Base-by-base conservation (phyloP, 768 basidiomycete species). In the Neoboletus magnificus region DNA sequence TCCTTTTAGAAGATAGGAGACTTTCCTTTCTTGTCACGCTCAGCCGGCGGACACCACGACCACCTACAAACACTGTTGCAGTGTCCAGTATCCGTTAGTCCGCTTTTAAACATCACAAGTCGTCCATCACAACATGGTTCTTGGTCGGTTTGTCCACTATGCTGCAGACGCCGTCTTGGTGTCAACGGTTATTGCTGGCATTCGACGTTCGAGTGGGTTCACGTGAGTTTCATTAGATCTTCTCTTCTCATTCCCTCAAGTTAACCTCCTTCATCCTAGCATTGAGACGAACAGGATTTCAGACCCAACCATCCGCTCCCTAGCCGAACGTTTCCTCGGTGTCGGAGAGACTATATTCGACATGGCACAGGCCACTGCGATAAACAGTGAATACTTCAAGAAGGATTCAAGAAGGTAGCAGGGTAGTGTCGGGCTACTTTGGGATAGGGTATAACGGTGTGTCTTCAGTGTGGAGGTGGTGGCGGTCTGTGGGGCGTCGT, bases 281-380 rank as follows among this genome's bases (percentile, higher is more conserved):
- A 79, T 86, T 25, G 76, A 92, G 62, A 82, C 89, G 18, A 75
- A 78, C 42, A 64, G 73, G 11, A 87, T 98, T 57, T 76, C 89
- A 37, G 93, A 98, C 65, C 80, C 87, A 2, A 93, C 89, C 10
- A 58, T 86, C 15, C 87, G 89, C 48, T 81, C 84, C 18, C 72
- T 91, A 11, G 85, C 91, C 3, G 90, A 97, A 63, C 82, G 80
- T 55, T 94, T 93, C 67, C 78, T 98, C 48, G 83, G 86, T 35
- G 76, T 93, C 25, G 96, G 96, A 49, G 96, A 98, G 73, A 84
- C 87, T 5, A 72, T 96, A 33, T 98, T 96, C 74, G 90, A 92
- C 66, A 80, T 93, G 71, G 76, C 88, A 35, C 87, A 93, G 64
- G 86, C 84, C 12, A 84, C 86, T 3, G 91, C 85, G n/a, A 90